A percentile compares a stretch with the other conserved stretches of the same genome.
Evolutionary conservation across 2,329 filamentous ascomycete genomes (phyloP).

Genomic region (Stagonosporopsis vannaccii): DNA sequence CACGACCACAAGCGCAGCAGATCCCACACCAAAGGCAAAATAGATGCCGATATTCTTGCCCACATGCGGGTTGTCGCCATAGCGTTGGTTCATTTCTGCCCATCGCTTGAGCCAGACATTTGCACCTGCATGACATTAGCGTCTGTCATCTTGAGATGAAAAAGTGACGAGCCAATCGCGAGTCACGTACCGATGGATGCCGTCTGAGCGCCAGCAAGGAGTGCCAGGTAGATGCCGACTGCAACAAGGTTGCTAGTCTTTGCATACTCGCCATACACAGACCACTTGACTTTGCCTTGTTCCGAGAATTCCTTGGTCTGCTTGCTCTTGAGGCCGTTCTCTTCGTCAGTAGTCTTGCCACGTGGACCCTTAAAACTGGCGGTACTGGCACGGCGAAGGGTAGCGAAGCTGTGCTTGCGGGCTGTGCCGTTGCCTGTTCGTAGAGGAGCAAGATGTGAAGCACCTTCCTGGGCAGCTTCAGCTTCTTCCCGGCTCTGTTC

Average conservation of each 20-base stretch:
- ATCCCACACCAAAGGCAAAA: conserved; percentile 90
- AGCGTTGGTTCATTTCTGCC: conserved; percentile 78
- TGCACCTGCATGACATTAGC: conserved; percentile 62
- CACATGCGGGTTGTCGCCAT: conserved; percentile 74
- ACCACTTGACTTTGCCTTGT: conserved; percentile 98
- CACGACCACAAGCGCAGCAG: conserved; percentile 81
- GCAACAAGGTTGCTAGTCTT: conserved; percentile 90
- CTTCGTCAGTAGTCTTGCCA: conserved; percentile 85
- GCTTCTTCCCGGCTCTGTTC: conserved; percentile 61
- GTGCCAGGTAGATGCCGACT: conserved; percentile 78
- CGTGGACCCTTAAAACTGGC: conserved; percentile 87
- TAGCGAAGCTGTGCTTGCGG: conserved; percentile 73
- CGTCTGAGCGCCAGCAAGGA: conserved; percentile 81
- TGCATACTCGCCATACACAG: conserved; percentile 92
- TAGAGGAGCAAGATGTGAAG: conserved; percentile 76
- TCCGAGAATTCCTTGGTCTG: conserved; percentile 88
- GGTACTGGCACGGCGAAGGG: conserved; percentile 87
- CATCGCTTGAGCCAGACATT: conserved; percentile 94
- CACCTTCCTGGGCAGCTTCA: conserved; percentile 72
- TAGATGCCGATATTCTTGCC: conserved; percentile 95
- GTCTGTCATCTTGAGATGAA: conserved; percentile 22
- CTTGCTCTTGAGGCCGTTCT: conserved; percentile 76
- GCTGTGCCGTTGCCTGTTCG: conserved; percentile 65
- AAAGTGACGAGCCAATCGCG: conserved; percentile 30
- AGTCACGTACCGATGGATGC: conserved; percentile 73